These are phyloP conservation scores for Chlamydomonas applanata DNA, from an alignment of 139 green algal genomes.

Conservation along the genomic window DNA sequence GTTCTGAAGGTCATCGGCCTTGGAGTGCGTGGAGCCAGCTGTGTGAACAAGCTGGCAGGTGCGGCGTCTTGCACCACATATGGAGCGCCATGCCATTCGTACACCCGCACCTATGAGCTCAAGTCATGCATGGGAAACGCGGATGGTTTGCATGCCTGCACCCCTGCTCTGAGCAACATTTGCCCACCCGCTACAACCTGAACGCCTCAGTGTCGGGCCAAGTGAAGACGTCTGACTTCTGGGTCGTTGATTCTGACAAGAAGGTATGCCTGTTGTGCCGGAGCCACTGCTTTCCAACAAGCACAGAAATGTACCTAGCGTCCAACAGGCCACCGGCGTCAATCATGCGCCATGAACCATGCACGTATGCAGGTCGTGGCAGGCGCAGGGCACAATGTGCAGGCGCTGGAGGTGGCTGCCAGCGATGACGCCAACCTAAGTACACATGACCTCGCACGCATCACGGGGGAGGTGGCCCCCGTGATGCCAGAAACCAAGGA, in stretches of 20 bases:
- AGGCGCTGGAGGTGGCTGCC: conserved; percentile 19
- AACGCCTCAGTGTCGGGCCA: conserved; percentile 6
- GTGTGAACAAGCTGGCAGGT: conserved; percentile 53
- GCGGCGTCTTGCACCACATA: neutral
- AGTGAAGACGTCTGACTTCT: conserved; percentile 40
- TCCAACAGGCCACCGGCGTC: no score
- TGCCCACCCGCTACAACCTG: no score
- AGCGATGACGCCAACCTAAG: conserved; percentile 24
- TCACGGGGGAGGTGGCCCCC: neutral
- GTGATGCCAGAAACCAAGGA: conserved; percentile 1
- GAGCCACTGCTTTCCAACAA: neutral
- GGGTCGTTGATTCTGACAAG: conserved; percentile 39
- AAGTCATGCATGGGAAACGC: no score
- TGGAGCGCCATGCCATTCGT: no score
- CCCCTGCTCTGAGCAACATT: no score
- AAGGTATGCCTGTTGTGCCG: conserved; percentile 15
- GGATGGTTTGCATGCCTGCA: no score
- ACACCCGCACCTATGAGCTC: no score
- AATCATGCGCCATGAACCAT: no score
- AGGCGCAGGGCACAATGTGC: no score
- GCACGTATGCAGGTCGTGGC: no score
- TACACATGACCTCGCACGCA: conserved; percentile 9
- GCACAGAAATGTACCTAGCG: no score
- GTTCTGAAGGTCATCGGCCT: conserved; percentile 63
- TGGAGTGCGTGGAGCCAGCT: conserved; percentile 59